Evolutionary conservation across 1,284 basidiomycete genomes (phyloP), one percentile per base, ranked within the genome.

Genomic region (Neolentinus lepideus): DNA sequence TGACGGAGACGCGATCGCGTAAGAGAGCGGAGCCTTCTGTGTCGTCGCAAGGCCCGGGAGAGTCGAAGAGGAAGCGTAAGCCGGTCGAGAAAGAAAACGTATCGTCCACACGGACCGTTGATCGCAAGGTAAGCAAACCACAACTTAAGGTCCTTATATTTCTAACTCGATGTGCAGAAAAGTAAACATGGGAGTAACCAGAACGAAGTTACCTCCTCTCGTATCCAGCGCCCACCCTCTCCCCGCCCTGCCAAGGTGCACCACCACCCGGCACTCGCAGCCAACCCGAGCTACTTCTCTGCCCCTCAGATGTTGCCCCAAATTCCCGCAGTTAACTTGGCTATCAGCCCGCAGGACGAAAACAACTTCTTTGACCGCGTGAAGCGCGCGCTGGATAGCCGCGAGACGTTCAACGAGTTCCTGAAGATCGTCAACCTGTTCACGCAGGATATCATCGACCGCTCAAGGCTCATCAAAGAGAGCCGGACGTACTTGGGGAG

Each of bases 351-450:
- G 24, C 47, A 50, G 24, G 89, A 95, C 57, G 92, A 96, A 58
- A 80, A 85, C 1, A 86, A 89, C 54, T 98, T 98, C 75, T 98
- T 99, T 66, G 93, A 97, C 63, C 88, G 90, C 45, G 92, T 97
- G 63, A 94, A 93, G 69, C 89, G 89, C 58, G 80, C 83, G 48
- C 79, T 98, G 58, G 93, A 95, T 63, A 92, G 90, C 67, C 85
- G 92, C 38, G 85, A 93, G 54, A 88, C 88, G 2, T 98, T 97
- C 74, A 90, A 95, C 69, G 96, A 98, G 71, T 98, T 99, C 74
- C 76, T 99, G 61, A 98, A 96, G 69, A 77, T 98, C 56, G 83
- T 98, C 66, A 98, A 98, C 68, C 78, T 98, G 1, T 99, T 96
- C 69, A 91, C 93, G 1, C 93, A 98, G 67, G 93, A 95, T 56